Base-by-base conservation (phyloP, 2,329 filamentous ascomycete genomes). In the Cladosporium sp. region DNA sequence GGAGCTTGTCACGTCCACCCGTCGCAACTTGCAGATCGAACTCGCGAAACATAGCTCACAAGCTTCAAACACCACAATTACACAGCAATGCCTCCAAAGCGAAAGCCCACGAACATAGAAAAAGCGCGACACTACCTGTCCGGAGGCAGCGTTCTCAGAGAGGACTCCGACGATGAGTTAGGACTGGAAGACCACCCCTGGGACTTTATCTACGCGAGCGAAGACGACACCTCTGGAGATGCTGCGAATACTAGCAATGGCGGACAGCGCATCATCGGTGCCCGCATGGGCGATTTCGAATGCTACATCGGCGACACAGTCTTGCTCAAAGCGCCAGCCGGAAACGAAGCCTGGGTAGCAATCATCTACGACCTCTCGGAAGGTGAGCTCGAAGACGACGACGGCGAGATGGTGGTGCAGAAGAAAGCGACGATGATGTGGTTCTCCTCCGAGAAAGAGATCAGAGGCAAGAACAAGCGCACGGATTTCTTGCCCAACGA, bases 391-490 rank as follows among this genome's bases (percentile, higher is more conserved):
- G 85, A 91, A 23, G 88, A 90, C 14, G 89, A 88, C 3, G 86
- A 90, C 59, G 74, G 74, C 51, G 76, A 82, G 18, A 63, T 69
- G 49, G 65, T 70, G 21, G 58, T 63, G 25, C 81, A 83, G 68
- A 97, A 92, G 82, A 88, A 89, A 28, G 94, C 91, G 64, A 91
- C 90, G 68, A 95, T 99, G 74, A 89, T 97, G 85, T 99, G 95
- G 95, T 97, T 99, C 76, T 93, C 91, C 0, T 92, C 91, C 0
- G 91, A 96, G 72, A 91, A 90, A 73, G 94, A 98, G 79, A 92
- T 97, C 67, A 87, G 89, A 30, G 95, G 91, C 72, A 90, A 89
- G 75, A 94, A 91, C 79, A 96, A 95, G 80, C 84, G 92, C 73
- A 85, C 82, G 14, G 95, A 99, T 78, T 92, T 87, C 66, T 77